Evolutionary conservation across 2,329 filamentous ascomycete species (phyloP), one percentile per base, ranked within the genome.

Genomic region (Parastagonospora nodorum): DNA sequence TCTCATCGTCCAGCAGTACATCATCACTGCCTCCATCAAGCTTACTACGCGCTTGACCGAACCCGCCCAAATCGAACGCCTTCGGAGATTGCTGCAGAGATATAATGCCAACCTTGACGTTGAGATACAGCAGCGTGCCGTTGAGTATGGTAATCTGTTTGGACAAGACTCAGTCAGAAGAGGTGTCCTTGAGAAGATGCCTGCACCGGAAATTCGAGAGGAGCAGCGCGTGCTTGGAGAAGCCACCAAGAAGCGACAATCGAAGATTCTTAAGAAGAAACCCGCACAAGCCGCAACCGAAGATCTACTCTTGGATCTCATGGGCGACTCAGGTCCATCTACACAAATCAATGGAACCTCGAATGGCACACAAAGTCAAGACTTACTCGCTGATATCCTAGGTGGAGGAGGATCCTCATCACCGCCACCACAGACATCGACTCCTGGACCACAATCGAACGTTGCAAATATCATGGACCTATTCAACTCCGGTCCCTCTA

Each of bases 161-260:
- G 84, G 85, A 0, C 91, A 91, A 66, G 92, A 99, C 62, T 82
- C 91, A 53, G 89, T 99, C 49, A 87, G 93, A 47, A 84, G 84
- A 52, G 94, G 94, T 50, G 94, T 99, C 2, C 79, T 99, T 9
- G 94, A 99, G 76, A 95, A 94, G 74, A 99, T 99, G 95, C 94
- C 94, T 7, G 85, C 94, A 1, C 94, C 94, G 8, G 93, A 97
- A 73, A 97, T 99, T 67, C 91, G 93, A 60, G 94, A 99, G 72
- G 91, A 96, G 72, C 93, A 94, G 47, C 84, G 93, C 53, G 92
- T 97, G 2, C 80, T 99, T 14, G 92, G 92, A 37, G 89, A 93
- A 66, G 87, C 91, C 1, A 80, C 85, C 33, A 71, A 74, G 52
- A 78, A 78, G 63, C 72, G 77, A 41, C 74, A 75, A 46, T 76